phyloP scores from a whole-genome alignment of 2,329 filamentous ascomycete species.

The Cercospora beticola region DNA sequence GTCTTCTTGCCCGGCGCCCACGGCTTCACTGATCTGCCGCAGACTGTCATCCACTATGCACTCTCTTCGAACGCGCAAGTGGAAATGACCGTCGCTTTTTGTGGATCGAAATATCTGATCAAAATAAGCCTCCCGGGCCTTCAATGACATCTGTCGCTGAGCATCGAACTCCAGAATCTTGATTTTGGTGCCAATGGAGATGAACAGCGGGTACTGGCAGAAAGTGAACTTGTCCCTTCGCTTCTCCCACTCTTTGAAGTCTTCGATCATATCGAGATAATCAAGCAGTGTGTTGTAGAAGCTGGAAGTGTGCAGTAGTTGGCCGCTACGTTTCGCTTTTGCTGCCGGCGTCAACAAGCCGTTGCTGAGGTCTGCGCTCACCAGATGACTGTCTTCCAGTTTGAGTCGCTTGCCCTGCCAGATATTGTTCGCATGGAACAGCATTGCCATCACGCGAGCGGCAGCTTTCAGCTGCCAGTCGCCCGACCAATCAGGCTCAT shows the following conservation, averaged over 20 bases:
- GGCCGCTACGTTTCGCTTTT: constrained; percentile 46
- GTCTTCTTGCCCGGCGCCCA: constrained; percentile 76
- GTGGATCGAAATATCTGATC: constrained; percentile 78
- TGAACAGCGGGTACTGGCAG: constrained; percentile 87
- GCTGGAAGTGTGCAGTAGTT: constrained; percentile 73
- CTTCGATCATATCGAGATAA: constrained; percentile 77
- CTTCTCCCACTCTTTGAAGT: constrained; percentile 86
- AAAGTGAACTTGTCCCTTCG: constrained; percentile 75
- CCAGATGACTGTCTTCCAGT: not conserved
- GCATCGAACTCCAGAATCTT: constrained; percentile 87
- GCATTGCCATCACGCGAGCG: constrained; percentile 72
- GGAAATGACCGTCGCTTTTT: constrained; percentile 67
- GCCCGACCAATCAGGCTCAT: constrained; percentile 64
- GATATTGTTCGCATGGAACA: constrained; percentile 78
- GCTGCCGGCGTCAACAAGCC: constrained; percentile 32
- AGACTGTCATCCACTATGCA: constrained; percentile 88
- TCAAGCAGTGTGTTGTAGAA: constrained; percentile 89
- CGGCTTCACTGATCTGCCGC: constrained; percentile 77
- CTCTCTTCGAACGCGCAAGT: constrained; percentile 75
- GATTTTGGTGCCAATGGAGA: constrained; percentile 91
- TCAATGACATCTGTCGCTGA: constrained; percentile 82
- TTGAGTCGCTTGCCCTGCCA: constrained; percentile 35
- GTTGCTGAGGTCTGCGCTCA: constrained; percentile 30
- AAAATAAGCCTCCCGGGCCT: constrained; percentile 86
- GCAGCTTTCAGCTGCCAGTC: constrained; percentile 89